These are phyloP conservation scores for Amanita brunnescens DNA, from an alignment of 768 basidiomycete genomes.

Conservation along the genomic window DNA sequence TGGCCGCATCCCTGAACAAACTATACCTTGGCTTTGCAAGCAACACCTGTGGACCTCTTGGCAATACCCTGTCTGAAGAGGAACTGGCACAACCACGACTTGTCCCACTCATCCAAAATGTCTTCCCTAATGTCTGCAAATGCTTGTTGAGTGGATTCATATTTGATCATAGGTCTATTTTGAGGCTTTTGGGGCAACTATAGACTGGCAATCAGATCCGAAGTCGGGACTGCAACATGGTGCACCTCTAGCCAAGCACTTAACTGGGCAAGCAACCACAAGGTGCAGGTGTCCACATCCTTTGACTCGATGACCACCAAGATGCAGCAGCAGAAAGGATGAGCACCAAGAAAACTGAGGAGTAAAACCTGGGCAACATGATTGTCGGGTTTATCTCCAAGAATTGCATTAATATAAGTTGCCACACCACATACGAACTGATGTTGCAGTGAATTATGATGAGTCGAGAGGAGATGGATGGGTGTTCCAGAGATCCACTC, in stretches of 20 bases:
- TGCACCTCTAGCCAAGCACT: conserved; percentile 63
- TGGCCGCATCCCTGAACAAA: conserved; percentile 51
- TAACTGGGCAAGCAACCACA: conserved; percentile 61
- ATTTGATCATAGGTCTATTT: conserved; percentile 58
- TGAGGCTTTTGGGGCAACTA: conserved; percentile 47
- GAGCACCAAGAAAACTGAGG: background rate
- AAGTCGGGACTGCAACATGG: conserved; percentile 44
- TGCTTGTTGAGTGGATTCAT: conserved; percentile 49
- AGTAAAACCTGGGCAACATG: background rate
- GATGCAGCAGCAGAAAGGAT: conserved; percentile 34
- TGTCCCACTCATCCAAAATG: conserved; percentile 77
- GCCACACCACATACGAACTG: conserved; percentile 7
- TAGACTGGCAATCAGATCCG: conserved; percentile 29
- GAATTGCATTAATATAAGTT: background rate
- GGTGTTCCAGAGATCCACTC: too few species aligned
- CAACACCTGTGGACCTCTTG: conserved; percentile 59
- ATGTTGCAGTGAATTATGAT: conserved; percentile 17
- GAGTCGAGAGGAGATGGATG: background rate
- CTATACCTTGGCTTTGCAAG: conserved; percentile 67
- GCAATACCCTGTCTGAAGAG: conserved; percentile 84
- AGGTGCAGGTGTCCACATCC: conserved; percentile 25
- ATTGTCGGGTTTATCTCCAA: background rate
- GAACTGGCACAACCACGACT: conserved; percentile 72
- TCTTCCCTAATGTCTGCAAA: conserved; percentile 52
- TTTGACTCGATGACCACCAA: conserved; percentile 36